Evolutionary conservation across 78 protist genomes (phyloP).

Genomic region (Mastigamoeba balamuthi): DNA sequence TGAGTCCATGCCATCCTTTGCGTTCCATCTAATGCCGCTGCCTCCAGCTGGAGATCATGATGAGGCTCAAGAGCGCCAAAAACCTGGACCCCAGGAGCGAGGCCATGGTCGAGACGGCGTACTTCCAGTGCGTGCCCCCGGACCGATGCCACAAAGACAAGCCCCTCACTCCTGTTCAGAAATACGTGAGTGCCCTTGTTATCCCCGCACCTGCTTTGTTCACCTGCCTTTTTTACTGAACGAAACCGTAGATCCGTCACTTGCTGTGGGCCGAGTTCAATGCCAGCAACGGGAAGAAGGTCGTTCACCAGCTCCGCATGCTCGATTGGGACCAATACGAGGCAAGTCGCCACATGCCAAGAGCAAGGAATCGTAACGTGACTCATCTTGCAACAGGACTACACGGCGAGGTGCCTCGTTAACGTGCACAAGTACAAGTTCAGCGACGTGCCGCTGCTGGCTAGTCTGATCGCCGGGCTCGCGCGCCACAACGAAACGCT

Average conservation of each 20-base stretch:
- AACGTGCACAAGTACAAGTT: slow-evolving; percentile 29
- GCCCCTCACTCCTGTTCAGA: neutral
- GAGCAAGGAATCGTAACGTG: neutral
- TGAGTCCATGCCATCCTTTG: neutral
- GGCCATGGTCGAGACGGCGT: slow-evolving; percentile 20
- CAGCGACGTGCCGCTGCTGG: slow-evolving; percentile 36
- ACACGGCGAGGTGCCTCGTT: slow-evolving; percentile 11
- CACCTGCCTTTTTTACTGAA: neutral
- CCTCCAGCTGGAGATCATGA: slow-evolving; percentile 6
- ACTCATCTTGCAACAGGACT: neutral
- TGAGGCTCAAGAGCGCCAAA: slow-evolving; percentile 35
- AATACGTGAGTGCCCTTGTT: neutral
- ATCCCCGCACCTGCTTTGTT: neutral
- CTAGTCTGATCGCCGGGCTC: slow-evolving; percentile 39
- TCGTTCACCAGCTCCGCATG: slow-evolving; percentile 16
- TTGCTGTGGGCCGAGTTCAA: neutral
- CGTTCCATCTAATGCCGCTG: neutral
- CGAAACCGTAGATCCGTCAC: slow-evolving; percentile 27
- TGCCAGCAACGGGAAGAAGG: slow-evolving; percentile 4
- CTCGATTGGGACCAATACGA: slow-evolving; percentile 22
- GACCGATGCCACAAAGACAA: neutral
- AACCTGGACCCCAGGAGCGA: slow-evolving; percentile 23
- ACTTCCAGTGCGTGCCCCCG: slow-evolving; percentile 20
- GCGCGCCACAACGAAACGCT: slow-evolving; percentile 5
- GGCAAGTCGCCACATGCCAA: too few species aligned